A percentile compares a stretch with the other conserved stretches of the same genome.
phyloP scores from a whole-genome alignment of 139 green algal genomes.

The Chlorella vulgaris region DNA sequence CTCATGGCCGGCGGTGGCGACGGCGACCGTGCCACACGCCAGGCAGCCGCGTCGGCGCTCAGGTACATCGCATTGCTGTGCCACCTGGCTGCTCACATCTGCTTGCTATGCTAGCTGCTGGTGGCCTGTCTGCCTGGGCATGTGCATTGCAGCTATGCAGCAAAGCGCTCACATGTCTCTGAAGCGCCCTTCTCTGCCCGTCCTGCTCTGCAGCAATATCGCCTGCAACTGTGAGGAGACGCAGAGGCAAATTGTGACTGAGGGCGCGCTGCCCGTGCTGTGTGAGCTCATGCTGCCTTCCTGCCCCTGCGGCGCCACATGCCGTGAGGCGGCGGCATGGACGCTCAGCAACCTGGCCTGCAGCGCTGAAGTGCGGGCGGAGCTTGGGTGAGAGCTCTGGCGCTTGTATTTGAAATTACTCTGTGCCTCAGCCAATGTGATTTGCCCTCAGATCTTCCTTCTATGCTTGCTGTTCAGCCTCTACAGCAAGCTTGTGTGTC shows the following conservation, averaged over 20 bases:
- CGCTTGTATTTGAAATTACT: neutral
- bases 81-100: no score
- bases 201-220: constrained; percentile 28
- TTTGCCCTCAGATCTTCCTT: neutral
- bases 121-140: no score
- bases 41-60: constrained; percentile 12
- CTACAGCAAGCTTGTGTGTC: no score
- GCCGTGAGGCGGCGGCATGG: constrained; percentile 36
- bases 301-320: neutral
- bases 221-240: constrained; percentile 38
- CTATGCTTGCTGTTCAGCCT: neutral
- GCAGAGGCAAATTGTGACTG: constrained; percentile 14
- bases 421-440: neutral
- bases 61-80: no score
- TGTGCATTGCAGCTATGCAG: no score
- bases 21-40: neutral
- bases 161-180: no score
- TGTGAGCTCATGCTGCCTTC: neutral
- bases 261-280: constrained; percentile 25
- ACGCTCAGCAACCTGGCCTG: constrained; percentile 32
- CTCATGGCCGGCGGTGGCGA: constrained; percentile 8
- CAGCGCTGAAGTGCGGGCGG: neutral
- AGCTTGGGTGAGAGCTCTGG: constrained; percentile 4
- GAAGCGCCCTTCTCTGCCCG: neutral
- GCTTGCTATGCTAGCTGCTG: no score